Evolutionary conservation across 169 alveolate genomes (phyloP).

Genomic region (Plasmodium blacklocki): DNA sequence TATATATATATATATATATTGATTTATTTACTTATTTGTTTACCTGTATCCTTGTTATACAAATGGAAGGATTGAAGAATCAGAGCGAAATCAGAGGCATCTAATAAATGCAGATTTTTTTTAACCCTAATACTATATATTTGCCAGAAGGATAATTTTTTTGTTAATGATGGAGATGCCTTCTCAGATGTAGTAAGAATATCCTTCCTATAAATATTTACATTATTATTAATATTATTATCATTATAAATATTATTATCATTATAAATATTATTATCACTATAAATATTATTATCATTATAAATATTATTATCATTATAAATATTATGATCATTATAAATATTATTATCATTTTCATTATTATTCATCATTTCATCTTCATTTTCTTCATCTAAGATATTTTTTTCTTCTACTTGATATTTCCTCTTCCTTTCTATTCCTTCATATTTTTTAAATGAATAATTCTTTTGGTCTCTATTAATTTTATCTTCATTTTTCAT

Average conservation of each 20-base stretch:
- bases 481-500: constrained; percentile 18
- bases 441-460: constrained; percentile 29
- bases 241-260: no score
- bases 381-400: background rate
- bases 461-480: constrained; percentile 19
- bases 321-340: constrained; percentile 2
- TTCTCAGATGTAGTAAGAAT: background rate
- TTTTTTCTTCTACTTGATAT: constrained; percentile 12
- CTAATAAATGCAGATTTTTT: constrained; percentile 39
- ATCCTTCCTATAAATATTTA: background rate
- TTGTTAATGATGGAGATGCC: background rate
- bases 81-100: constrained; percentile 27
- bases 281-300: no score
- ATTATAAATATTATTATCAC: no score
- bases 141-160: constrained; percentile 69
- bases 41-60: constrained; percentile 72
- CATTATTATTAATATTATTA: background rate
- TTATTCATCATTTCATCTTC: background rate
- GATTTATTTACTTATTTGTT: background rate
- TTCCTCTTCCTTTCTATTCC: constrained; percentile 9
- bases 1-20: background rate
- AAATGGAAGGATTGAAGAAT: constrained; percentile 71
- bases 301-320: background rate
- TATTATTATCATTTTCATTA: constrained; percentile 12
- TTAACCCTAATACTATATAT: constrained; percentile 66